Evolutionary conservation across 371 early-diverging fungal species (phyloP).

Genomic region (Syncephalis fuscata): DNA sequence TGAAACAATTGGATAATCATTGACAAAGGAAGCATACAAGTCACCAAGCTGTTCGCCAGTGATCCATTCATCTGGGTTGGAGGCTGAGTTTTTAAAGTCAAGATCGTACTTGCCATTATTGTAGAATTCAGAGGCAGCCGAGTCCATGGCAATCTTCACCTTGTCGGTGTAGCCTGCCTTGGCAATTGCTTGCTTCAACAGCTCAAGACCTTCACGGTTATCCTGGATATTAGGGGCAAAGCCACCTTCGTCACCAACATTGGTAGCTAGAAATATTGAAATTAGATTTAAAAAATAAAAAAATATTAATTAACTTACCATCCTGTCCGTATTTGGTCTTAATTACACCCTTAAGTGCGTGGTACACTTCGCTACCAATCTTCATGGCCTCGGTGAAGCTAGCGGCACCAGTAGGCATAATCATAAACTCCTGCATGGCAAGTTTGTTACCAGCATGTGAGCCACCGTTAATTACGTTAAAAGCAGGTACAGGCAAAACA

Average conservation of each 20-base stretch:
- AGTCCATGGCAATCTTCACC: slow-evolving; percentile 96
- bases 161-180: slow-evolving; percentile 89
- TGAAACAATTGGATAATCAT: slow-evolving; percentile 87
- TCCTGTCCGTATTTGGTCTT: slow-evolving; percentile 96
- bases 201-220: slow-evolving; percentile 89
- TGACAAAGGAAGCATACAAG: slow-evolving; percentile 68
- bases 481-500: slow-evolving; percentile 92
- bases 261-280: slow-evolving; percentile 37
- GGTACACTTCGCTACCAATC: slow-evolving; percentile 95
- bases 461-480: slow-evolving; percentile 99
- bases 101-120: slow-evolving; percentile 91
- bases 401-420: slow-evolving; percentile 87
- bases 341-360: slow-evolving; percentile 85
- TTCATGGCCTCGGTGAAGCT: slow-evolving; percentile 94
- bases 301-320: slow-evolving; percentile 16
- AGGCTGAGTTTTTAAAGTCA: slow-evolving; percentile 87
- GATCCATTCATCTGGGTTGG: slow-evolving; percentile 58
- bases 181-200: slow-evolving; percentile 76
- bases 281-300: background rate
- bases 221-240: slow-evolving; percentile 99
- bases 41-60: slow-evolving; percentile 67
- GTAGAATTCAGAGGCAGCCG: slow-evolving; percentile 97
- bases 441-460: slow-evolving; percentile 98
- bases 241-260: slow-evolving; percentile 99
- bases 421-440: slow-evolving; percentile 99